A percentile compares a stretch with the other conserved stretches of the same genome.
phyloP scores from a whole-genome alignment of 495 filamentous ascomycete species.

The Clavariopsis aquatica region DNA sequence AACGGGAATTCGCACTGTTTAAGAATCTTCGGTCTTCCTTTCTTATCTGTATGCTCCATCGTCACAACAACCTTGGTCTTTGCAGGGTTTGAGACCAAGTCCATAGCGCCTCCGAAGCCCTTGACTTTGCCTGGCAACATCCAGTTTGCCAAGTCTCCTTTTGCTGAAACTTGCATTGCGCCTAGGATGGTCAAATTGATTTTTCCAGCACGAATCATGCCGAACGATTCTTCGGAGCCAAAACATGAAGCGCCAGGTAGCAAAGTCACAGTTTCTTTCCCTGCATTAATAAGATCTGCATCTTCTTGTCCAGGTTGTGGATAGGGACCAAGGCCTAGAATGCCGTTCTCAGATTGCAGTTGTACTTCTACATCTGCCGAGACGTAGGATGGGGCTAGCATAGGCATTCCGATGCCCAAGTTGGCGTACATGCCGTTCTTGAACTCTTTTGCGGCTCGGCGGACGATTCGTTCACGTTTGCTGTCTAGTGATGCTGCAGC shows the following conservation, averaged over 20 bases:
- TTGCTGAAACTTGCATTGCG: slow-evolving; percentile 59
- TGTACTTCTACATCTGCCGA: slow-evolving; percentile 53
- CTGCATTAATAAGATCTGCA: slow-evolving; percentile 62
- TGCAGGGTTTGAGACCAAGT: slow-evolving; percentile 61
- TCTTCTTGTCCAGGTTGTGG: slow-evolving; percentile 57
- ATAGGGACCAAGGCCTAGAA: slow-evolving; percentile 64
- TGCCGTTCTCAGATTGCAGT: slow-evolving; percentile 64
- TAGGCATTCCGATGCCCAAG: slow-evolving; percentile 65
- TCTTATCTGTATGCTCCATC: slow-evolving; percentile 64
- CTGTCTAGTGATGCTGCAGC: slow-evolving; percentile 42
- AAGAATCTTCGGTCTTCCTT: slow-evolving; percentile 60
- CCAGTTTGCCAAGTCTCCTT: slow-evolving; percentile 63
- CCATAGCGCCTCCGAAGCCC: slow-evolving; percentile 67
- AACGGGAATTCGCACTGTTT: slow-evolving; percentile 58
- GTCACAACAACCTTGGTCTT: slow-evolving; percentile 63
- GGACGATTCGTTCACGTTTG: slow-evolving; percentile 60
- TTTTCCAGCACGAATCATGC: slow-evolving; percentile 63
- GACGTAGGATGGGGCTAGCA: slow-evolving; percentile 54
- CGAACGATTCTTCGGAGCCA: slow-evolving; percentile 61
- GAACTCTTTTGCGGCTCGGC: slow-evolving; percentile 62
- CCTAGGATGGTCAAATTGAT: slow-evolving; percentile 63
- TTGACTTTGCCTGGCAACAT: slow-evolving; percentile 67
- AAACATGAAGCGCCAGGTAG: slow-evolving; percentile 59
- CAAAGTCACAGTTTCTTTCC: slow-evolving; percentile 63
- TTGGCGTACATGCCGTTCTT: slow-evolving; percentile 69